Evolutionary conservation across 1,139 yeast species (phyloP).

Genomic region (Diutina siamensis): DNA sequence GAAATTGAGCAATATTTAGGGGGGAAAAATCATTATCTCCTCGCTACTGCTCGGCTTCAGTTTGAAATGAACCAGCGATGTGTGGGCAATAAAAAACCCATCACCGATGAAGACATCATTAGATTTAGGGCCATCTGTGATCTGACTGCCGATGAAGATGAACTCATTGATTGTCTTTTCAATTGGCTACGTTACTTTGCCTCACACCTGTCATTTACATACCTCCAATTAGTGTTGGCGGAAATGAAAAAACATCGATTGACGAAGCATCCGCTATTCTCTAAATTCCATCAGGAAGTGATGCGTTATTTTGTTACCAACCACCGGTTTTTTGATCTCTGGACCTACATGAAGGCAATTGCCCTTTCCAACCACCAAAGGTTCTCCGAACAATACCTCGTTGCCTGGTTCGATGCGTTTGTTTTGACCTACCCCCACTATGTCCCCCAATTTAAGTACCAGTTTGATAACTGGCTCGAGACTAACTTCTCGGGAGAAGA

Average conservation of each 20-base stretch:
- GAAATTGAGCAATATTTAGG: not conserved
- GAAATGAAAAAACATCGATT: not conserved
- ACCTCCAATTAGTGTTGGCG: not conserved
- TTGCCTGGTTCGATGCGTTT: conserved; percentile 2
- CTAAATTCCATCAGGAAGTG: not conserved
- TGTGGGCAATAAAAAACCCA: not conserved
- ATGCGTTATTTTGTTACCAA: not conserved
- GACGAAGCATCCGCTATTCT: not conserved
- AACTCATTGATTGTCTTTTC: not conserved
- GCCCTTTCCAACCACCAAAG: not conserved
- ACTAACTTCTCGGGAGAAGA: not conserved
- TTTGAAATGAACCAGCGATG: not conserved
- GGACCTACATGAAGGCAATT: conserved; percentile 1
- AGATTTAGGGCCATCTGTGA: not conserved
- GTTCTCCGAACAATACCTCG: not conserved
- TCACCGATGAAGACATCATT: not conserved
- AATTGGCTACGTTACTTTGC: not conserved
- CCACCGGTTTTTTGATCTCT: not conserved
- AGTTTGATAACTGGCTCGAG: not conserved
- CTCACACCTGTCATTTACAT: not conserved
- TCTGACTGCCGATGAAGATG: not conserved
- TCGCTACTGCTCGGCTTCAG: not conserved
- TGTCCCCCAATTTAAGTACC: not conserved
- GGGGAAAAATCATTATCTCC: not conserved
- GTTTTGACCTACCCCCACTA: conserved; percentile 2